phyloP scores from a whole-genome alignment of 2,329 filamentous ascomycete genomes.

The Coniochaeta sp. region DNA sequence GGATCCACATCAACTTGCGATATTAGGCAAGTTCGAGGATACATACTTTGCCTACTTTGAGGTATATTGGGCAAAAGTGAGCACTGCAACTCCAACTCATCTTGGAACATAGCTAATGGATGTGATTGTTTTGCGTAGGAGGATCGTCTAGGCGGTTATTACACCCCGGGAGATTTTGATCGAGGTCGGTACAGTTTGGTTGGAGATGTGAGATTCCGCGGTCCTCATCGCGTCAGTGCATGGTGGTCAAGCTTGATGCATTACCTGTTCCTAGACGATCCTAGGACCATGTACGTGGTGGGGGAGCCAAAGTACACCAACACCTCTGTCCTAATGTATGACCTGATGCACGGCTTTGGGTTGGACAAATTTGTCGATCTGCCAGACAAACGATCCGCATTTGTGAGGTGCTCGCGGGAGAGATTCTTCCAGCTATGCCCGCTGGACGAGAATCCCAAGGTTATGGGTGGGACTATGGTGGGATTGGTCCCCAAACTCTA shows the following conservation, averaged over 20 bases:
- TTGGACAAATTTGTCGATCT: constrained; percentile 67
- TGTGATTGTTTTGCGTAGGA: constrained; percentile 28
- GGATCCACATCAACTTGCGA: constrained; percentile 63
- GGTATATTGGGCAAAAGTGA: constrained; percentile 64
- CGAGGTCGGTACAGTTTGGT: constrained; percentile 52
- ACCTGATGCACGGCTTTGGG: constrained; percentile 65
- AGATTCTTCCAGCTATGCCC: constrained; percentile 64
- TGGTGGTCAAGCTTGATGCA: constrained; percentile 58
- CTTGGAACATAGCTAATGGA: not conserved
- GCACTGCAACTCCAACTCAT: constrained; percentile 1
- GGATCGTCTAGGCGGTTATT: constrained; percentile 49
- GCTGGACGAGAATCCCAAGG: constrained; percentile 43
- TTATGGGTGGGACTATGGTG: constrained; percentile 44
- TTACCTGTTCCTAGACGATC: constrained; percentile 54
- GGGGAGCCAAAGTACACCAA: constrained; percentile 70
- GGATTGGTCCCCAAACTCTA: constrained; percentile 47
- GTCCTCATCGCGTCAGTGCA: constrained; percentile 51
- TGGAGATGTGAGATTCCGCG: constrained; percentile 51
- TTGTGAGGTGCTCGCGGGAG: constrained; percentile 57
- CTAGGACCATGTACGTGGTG: constrained; percentile 47
- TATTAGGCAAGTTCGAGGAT: constrained; percentile 66
- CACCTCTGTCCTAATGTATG: constrained; percentile 63
- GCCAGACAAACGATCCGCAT: constrained; percentile 62
- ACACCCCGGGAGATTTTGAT: constrained; percentile 47
- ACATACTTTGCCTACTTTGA: constrained; percentile 71